Evolutionary conservation across 2,329 filamentous ascomycete species (phyloP).

Genomic region (Claviceps pazoutovae): DNA sequence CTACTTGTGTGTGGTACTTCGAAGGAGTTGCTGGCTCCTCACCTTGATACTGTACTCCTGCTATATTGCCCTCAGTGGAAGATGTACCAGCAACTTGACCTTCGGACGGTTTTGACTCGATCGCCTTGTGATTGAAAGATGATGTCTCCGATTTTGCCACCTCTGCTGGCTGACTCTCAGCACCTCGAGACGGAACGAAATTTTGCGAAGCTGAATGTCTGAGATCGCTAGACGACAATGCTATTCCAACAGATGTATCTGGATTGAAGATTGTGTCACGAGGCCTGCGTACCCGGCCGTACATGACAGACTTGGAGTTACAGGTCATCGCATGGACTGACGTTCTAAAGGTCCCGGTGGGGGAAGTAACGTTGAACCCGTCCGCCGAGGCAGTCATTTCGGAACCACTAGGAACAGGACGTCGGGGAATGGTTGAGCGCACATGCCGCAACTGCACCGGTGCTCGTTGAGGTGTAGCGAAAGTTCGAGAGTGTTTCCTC

Average conservation of each 20-base stretch:
- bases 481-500: slow-evolving; percentile 18
- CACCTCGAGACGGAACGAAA: background rate
- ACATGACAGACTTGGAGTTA: slow-evolving; percentile 1
- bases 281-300: slow-evolving; percentile 1
- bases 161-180: background rate
- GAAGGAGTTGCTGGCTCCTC: background rate
- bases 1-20: background rate
- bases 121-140: slow-evolving; percentile 4
- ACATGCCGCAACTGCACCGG: background rate
- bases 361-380: background rate
- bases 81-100: background rate
- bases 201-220: background rate
- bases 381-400: background rate
- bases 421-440: slow-evolving; percentile 5
- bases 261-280: slow-evolving; percentile 7
- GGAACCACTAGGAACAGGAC: background rate
- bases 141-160: background rate
- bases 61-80: background rate
- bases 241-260: slow-evolving; percentile 1
- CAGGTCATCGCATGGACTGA: background rate
- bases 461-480: slow-evolving; percentile 10
- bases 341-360: background rate
- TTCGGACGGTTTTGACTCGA: slow-evolving; percentile 5
- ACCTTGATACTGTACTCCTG: background rate
- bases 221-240: slow-evolving; percentile 2